Conservation (phyloP, 192 early-diverging fungal genomes). For the Coemansia sp. region DNA sequence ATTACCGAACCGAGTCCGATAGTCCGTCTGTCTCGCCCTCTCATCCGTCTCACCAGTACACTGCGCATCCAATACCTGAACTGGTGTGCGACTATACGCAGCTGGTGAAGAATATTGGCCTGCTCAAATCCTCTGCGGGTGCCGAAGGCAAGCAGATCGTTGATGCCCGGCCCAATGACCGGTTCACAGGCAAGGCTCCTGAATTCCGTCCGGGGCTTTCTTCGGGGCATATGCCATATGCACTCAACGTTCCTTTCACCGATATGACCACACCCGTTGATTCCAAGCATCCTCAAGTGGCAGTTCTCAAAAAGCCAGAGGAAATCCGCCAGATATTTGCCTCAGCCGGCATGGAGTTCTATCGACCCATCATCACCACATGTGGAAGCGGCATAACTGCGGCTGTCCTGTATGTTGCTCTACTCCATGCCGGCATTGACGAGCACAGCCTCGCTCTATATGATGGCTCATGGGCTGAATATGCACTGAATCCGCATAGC, state of each 20-base stretch:
- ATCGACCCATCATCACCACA: slow-evolving; percentile 69
- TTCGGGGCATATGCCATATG: slow-evolving; percentile 78
- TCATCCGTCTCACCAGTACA: slow-evolving; percentile 11
- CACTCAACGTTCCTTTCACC: slow-evolving; percentile 72
- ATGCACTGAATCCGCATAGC: slow-evolving; percentile 66
- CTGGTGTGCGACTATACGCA: slow-evolving; percentile 61
- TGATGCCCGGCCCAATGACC: slow-evolving; percentile 65
- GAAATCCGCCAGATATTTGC: slow-evolving; percentile 60
- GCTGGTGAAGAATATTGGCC: slow-evolving; percentile 57
- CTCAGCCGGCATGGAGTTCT: slow-evolving; percentile 63
- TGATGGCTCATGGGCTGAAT: slow-evolving; percentile 93
- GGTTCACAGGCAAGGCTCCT: slow-evolving; percentile 62
- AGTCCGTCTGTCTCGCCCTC: slow-evolving; percentile 25
- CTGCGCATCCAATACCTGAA: slow-evolving; percentile 8
- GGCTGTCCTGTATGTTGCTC: slow-evolving; percentile 72
- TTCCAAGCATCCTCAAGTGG: slow-evolving; percentile 27
- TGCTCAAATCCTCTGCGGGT: slow-evolving; percentile 24
- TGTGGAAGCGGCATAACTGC: slow-evolving; percentile 92
- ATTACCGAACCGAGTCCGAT: slow-evolving; percentile 18
- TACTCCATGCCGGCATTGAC: slow-evolving; percentile 62
- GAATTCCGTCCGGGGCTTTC: slow-evolving; percentile 77
- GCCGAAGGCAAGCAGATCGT: slow-evolving; percentile 55
- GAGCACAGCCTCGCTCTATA: slow-evolving; percentile 67
- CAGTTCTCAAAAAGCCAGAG: slow-evolving; percentile 46
- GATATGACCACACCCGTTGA: slow-evolving; percentile 53